These are phyloP conservation scores for Eucalyptus shirleyi DNA, from an alignment of 345 rosid species.

Conservation along the genomic window DNA sequence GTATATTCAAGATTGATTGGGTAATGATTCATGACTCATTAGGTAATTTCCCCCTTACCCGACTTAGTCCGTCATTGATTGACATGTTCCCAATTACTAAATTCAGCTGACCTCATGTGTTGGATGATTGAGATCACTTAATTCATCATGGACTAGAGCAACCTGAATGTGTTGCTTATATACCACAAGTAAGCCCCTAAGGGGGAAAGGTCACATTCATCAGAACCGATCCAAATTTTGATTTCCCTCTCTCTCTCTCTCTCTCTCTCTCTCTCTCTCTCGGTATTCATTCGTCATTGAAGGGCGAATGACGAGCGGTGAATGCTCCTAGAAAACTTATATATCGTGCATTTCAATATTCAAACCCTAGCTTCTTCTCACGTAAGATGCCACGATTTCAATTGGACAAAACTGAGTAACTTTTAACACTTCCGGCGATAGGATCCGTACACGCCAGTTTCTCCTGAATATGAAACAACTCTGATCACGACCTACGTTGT, in stretches of 20 bases:
- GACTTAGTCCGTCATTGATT: background rate
- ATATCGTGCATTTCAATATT: background rate
- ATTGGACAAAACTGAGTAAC: background rate
- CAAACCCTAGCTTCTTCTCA: background rate
- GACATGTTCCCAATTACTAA: background rate
- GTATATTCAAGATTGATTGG: fast-evolving
- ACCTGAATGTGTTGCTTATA: background rate
- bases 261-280: background rate
- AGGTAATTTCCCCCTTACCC: background rate
- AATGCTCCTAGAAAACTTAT: background rate
- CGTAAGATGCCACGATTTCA: background rate
- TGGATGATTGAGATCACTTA: background rate
- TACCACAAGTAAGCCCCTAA: background rate
- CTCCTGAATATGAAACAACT: background rate
- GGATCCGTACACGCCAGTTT: background rate
- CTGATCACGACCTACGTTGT: background rate
- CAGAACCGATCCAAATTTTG: background rate
- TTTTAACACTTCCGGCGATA: background rate
- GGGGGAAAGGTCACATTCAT: background rate
- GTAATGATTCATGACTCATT: too few relatives aligned
- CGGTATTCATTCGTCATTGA: background rate
- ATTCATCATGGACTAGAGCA: background rate
- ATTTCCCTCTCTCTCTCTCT: background rate
- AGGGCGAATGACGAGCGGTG: background rate
- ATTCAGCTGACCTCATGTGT: background rate